Evolutionary conservation across 2,329 filamentous ascomycete genomes (phyloP), one percentile per base, ranked within the genome.

Genomic region (Purpureocillium takamizusanense): DNA sequence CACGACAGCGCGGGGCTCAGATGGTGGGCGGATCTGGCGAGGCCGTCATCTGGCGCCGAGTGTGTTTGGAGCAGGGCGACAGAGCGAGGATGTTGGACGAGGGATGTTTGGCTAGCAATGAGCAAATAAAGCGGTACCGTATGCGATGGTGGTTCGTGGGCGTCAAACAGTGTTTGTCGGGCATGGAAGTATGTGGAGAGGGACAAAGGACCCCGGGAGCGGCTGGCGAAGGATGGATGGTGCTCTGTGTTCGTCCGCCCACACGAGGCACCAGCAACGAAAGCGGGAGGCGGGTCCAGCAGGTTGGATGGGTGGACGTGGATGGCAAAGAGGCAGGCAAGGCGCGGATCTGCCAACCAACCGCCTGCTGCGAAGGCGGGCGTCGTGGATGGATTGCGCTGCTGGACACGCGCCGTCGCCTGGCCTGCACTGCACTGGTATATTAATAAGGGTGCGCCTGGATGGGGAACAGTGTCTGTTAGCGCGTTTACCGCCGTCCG

Each of bases 1-100:
- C 39, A 42, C 46, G 42, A 44, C 41, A 34, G 44, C 48, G 45
- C 46, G 48, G 49, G 49, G 49, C 49, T 52, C 42, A 50, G 40
- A 46, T 46, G 45, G 35, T 45, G 39, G 40, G 45, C 41, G 45
- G 45, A 42, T 25, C 21, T 25, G 48, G 40, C 38, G 38, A 42
- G 45, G 43, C 33, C 39, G 47, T 51, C 48, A 52, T 51, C 40
- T 46, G 48, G 47, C 41, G 44, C 31, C 40, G 8, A 12, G 28
- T 30, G 4, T 7, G 6, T 6, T 30, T 30, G 5, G 11, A 13
- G 12, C 11, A 7, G n/a, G 28, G 28, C 11, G 7, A 12, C 11
- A 7, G 28, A 7, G 28, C 11, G 13, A 30, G 28, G 7, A 30
- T 4, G 4, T 30, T 14, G 11, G 12, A 14, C 28, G 12, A 43